A percentile compares a stretch with the other conserved stretches of the same genome.
phyloP scores from a whole-genome alignment of 2,329 filamentous ascomycete genomes.

The Penicillium sp. region DNA sequence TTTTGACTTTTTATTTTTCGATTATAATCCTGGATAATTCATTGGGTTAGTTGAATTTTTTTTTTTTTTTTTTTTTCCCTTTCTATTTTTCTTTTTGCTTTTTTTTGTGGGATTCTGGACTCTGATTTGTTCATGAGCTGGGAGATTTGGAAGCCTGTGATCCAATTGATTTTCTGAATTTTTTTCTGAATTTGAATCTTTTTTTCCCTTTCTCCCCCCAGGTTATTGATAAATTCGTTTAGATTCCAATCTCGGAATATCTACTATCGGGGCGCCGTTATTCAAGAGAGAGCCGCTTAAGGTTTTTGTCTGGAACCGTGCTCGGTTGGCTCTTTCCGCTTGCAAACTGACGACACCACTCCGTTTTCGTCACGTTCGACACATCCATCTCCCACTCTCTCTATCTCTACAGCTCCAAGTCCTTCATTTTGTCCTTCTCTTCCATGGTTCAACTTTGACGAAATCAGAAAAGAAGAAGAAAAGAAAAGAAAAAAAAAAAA shows the following conservation, averaged over 20 bases:
- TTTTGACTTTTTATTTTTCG: conserved; percentile 1
- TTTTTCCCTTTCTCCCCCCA: background rate
- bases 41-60: conserved; percentile 4
- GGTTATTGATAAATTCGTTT: background rate
- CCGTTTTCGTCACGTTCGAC: conserved; percentile 24
- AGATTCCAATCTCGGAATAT: background rate
- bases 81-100: background rate
- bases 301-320: conserved; percentile 25
- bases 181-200: background rate
- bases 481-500: background rate
- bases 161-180: conserved; percentile 10
- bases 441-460: conserved; percentile 16
- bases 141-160: conserved; percentile 3
- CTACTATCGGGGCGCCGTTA: background rate
- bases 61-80: background rate
- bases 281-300: conserved; percentile 14
- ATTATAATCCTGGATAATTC: background rate
- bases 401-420: background rate
- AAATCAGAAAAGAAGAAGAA: conserved; percentile 1
- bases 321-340: conserved; percentile 29
- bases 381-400: background rate
- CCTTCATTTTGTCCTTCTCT: background rate
- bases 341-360: conserved; percentile 32
- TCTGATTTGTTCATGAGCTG: conserved; percentile 8
- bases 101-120: conserved; percentile 5